Percentiles rank a stretch among this genome's conserved stretches.
Conservation (phyloP, 1,139 yeast species). For the Yamadazyma atlantica region DNA sequence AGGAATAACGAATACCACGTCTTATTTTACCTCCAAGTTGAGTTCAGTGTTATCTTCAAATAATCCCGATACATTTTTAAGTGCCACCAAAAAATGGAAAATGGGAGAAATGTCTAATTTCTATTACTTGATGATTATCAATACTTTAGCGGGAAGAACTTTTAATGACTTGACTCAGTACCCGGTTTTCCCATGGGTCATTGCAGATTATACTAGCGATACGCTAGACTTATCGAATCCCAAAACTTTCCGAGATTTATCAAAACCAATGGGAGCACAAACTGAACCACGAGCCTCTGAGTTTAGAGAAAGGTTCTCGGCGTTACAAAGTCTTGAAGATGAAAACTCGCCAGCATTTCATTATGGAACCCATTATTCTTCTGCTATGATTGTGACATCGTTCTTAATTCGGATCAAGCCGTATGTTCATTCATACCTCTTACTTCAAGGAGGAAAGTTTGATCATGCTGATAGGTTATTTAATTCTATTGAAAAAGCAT, state of each 20-base stretch:
- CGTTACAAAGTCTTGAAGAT: slow-evolving; percentile 53
- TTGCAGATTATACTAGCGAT: slow-evolving; percentile 74
- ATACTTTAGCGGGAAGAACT: slow-evolving; percentile 83
- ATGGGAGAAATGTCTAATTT: slow-evolving; percentile 78
- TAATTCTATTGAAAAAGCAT: slow-evolving; percentile 67
- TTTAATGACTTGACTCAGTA: slow-evolving; percentile 85
- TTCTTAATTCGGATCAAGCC: slow-evolving; percentile 75
- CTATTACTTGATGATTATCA: slow-evolving; percentile 72
- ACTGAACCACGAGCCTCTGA: slow-evolving; percentile 53
- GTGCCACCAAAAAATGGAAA: slow-evolving; percentile 70
- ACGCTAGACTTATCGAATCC: slow-evolving; percentile 61
- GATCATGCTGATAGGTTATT: slow-evolving; percentile 85
- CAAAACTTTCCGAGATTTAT: slow-evolving; percentile 63
- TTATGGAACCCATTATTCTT: slow-evolving; percentile 89
- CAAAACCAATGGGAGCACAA: slow-evolving; percentile 92
- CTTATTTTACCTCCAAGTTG: slow-evolving; percentile 30
- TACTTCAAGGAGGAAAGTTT: slow-evolving; percentile 82
- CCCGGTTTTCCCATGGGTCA: slow-evolving; percentile 89
- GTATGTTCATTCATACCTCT: slow-evolving; percentile 70
- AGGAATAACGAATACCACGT: slow-evolving; percentile 10
- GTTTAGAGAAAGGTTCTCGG: slow-evolving; percentile 69
- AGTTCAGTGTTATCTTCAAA: slow-evolving; percentile 36
- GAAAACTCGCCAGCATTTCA: slow-evolving; percentile 73
- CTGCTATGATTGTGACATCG: slow-evolving; percentile 88
- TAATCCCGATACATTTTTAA: slow-evolving; percentile 30